Evolutionary conservation across 1,284 basidiomycete species (phyloP), one percentile per base, ranked within the genome.

Genomic region (Ceratobasidium sp.): DNA sequence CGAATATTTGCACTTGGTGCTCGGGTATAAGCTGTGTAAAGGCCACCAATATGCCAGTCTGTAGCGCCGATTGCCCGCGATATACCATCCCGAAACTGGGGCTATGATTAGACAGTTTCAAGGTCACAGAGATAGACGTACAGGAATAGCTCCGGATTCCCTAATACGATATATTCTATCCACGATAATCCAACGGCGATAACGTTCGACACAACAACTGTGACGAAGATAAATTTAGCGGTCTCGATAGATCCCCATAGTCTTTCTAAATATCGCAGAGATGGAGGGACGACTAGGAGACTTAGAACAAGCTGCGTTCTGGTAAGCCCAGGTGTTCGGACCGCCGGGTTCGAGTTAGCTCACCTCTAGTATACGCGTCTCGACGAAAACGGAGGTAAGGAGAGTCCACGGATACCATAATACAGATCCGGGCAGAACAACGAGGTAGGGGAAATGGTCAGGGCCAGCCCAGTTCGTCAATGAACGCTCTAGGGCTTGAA

Each of bases 1-100:
- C 94, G 76, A 98, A 86, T 16, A 98, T 79, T 79, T 98, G 97
- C 5, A 99, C 90, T 80, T 98, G 96, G 78, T 99, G 96, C 80
- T 99, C 97, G 30, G 97, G 97, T 76, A 98, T 98, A 72, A 97
- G 83, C 80, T 99, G 97, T 1, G 96, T 98, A 81, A 98, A 97
- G 10, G 96, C 97, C 69, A 99, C 97, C 45, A 99, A 85, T 76
- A 97, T 87, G 3, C 89, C 93, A 59, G 90, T 90, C 78, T 97
- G 94, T n/a, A 99, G 83, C 1, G 94, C 92, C 85, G 93, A 93
- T 80, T 96, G 89, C 30, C 97, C 97, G 78, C 94, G 94, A 80
- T 96, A 98, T 59, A 89, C 87, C 83, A 93, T 89, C 30, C 90
- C 93, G 80, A 92, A 94, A 45, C 95, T 96, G 53, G 23, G 71